These are phyloP conservation scores for Teratosphaeria gauchensis DNA, from an alignment of 2,329 filamentous ascomycete genomes.

Conservation along the genomic window DNA sequence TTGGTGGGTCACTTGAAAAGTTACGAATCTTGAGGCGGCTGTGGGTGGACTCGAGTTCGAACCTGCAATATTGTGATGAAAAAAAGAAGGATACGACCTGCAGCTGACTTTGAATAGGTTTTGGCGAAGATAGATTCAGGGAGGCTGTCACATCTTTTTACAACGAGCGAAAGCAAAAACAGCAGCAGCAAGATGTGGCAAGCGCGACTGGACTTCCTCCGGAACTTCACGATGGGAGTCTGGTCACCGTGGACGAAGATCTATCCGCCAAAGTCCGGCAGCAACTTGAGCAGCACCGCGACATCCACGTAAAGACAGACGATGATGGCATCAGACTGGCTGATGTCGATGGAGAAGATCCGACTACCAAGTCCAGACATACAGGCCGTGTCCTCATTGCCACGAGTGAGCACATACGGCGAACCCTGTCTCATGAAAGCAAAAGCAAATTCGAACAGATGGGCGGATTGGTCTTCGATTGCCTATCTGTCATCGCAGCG, in stretches of 20 bases:
- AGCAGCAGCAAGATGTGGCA: conserved; percentile 1
- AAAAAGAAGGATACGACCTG: background rate
- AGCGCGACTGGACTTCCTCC: background rate
- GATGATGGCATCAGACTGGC: conserved; percentile 31
- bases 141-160: conserved; percentile 31
- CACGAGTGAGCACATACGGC: conserved; percentile 49
- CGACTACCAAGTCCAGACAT: conserved; percentile 1
- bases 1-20: conserved; percentile 38
- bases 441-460: background rate
- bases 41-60: background rate
- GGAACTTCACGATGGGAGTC: conserved; percentile 9
- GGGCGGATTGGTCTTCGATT: conserved; percentile 35
- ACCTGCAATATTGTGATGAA: background rate
- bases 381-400: conserved; percentile 35
- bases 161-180: conserved; percentile 13
- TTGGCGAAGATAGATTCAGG: conserved; percentile 31
- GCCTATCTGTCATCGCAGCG: conserved; percentile 50
- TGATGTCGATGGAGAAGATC: conserved; percentile 31
- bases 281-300: conserved; percentile 47
- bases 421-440: conserved; percentile 45
- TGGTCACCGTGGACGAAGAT: conserved; percentile 34
- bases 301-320: conserved; percentile 35
- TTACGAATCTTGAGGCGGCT: background rate
- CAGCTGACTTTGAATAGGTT: conserved; percentile 23
- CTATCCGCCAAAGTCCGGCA: conserved; percentile 48